phyloP scores from a whole-genome alignment of 1,139 yeast species.

The Saccharomyces pastorianus region DNA sequence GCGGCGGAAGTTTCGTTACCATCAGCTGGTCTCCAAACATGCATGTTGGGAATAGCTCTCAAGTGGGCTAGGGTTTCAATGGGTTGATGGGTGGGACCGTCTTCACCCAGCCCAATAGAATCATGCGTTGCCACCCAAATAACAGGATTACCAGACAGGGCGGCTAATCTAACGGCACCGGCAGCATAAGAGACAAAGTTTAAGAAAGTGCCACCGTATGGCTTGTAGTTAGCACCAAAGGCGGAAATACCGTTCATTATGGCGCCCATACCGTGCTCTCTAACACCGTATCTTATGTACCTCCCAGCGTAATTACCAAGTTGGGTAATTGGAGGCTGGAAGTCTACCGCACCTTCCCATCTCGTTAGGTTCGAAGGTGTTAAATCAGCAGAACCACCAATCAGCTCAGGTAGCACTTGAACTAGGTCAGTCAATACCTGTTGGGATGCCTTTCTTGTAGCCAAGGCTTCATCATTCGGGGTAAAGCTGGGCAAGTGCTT shows the following conservation, averaged over 20 bases:
- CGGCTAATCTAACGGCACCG: constrained; percentile 94
- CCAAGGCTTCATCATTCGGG: constrained; percentile 71
- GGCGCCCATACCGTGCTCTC: constrained; percentile 99
- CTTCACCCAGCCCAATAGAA: constrained; percentile 98
- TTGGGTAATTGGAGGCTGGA: constrained; percentile 81
- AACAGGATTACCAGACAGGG: constrained; percentile 87
- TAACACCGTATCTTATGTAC: constrained; percentile 95
- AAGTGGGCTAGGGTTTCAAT: constrained; percentile 95
- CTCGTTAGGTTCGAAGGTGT: constrained; percentile 97
- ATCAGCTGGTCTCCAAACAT: constrained; percentile 99
- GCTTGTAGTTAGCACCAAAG: constrained; percentile 82
- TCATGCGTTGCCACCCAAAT: constrained; percentile 98
- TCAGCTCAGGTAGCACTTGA: constrained; percentile 70
- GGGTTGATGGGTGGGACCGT: constrained; percentile 99
- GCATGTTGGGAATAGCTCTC: constrained; percentile 89
- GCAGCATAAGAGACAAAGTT: constrained; percentile 97
- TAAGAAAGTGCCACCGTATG: constrained; percentile 96
- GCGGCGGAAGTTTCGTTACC: constrained; percentile 99
- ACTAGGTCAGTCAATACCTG: constrained; percentile 59
- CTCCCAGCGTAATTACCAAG: constrained; percentile 88
- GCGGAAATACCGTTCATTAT: constrained; percentile 96
- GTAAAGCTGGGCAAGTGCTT: constrained; percentile 70
- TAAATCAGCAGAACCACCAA: constrained; percentile 98
- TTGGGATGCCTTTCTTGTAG: constrained; percentile 94
- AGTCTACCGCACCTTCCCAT: constrained; percentile 76